phyloP scores from a whole-genome alignment of 257 asterid species.

The Capsicum rhomboideum region DNA sequence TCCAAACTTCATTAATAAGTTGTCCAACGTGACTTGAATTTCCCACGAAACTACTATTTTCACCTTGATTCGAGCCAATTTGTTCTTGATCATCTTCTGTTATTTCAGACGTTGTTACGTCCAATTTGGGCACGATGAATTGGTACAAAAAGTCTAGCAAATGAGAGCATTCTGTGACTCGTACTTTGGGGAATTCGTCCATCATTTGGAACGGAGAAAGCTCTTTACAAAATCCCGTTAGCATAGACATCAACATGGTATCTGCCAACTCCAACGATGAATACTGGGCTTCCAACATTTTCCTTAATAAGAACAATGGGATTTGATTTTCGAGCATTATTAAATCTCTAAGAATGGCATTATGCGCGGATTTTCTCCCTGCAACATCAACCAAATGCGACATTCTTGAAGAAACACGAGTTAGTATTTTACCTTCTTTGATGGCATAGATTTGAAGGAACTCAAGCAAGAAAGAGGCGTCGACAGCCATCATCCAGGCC shows the following conservation, averaged over 20 bases:
- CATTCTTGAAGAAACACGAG: constrained; percentile 22
- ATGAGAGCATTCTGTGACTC: constrained; percentile 24
- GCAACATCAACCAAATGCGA: constrained; percentile 33
- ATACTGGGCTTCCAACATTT: constrained; percentile 31
- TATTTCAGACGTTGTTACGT: not conserved
- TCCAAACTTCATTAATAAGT: constrained; percentile 7
- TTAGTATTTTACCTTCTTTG: constrained; percentile 15
- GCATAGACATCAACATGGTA: constrained; percentile 18
- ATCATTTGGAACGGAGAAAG: constrained; percentile 36
- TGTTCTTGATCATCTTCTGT: not conserved
- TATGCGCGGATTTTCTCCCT: constrained; percentile 36
- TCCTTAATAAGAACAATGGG: constrained; percentile 40
- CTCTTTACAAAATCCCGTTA: constrained; percentile 23
- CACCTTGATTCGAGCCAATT: constrained; percentile 4
- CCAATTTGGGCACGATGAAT: constrained; percentile 29
- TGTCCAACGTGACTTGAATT: not conserved
- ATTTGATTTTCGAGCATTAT: constrained; percentile 67
- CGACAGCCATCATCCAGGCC: constrained; percentile 62
- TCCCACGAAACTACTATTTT: not conserved
- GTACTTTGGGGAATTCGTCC: not conserved
- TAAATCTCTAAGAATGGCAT: constrained; percentile 39
- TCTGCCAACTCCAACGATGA: constrained; percentile 28
- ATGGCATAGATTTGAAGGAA: constrained; percentile 36
- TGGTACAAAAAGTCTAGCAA: constrained; percentile 45
- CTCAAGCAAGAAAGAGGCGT: constrained; percentile 46